Conservation (phyloP, 768 basidiomycete genomes). For the Tephrocybe sp. region DNA sequence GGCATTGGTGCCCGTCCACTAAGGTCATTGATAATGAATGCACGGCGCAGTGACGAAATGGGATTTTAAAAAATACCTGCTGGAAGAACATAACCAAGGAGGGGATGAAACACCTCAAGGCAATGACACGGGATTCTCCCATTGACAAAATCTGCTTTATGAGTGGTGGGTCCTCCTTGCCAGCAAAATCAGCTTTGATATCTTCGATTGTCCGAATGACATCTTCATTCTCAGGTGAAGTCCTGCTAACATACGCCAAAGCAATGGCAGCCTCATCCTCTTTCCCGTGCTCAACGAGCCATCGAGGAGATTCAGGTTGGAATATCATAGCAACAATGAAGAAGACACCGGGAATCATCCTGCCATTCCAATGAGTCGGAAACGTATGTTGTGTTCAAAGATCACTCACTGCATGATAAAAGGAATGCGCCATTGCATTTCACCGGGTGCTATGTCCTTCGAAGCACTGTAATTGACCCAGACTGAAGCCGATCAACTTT, state of each 20-base stretch:
- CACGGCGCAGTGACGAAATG: neutral
- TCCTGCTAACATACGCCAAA: conserved; percentile 36
- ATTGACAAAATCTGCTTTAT: conserved; percentile 39
- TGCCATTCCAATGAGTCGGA: conserved; percentile 2
- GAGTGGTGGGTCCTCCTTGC: conserved; percentile 35
- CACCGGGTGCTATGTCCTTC: conserved; percentile 32
- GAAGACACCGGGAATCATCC: conserved; percentile 49
- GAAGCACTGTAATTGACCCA: conserved; percentile 50
- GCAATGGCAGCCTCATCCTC: conserved; percentile 39
- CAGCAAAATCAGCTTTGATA: conserved; percentile 47
- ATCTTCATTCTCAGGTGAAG: conserved; percentile 28
- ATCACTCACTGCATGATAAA: conserved; percentile 43
- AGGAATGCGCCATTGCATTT: conserved; percentile 54
- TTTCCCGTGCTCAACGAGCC: conserved; percentile 47
- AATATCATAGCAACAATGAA: conserved; percentile 46
- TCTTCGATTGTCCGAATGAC: conserved; percentile 41
- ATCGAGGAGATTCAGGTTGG: conserved; percentile 59
- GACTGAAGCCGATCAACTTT: conserved; percentile 22
- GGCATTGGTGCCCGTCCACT: conserved; percentile 56
- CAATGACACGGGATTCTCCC: conserved; percentile 42
- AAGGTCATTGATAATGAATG: conserved; percentile 14
- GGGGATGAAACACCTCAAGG: conserved; percentile 44
- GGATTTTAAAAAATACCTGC: conserved; percentile 20
- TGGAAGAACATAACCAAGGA: conserved; percentile 48
- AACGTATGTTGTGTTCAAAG: neutral